A percentile compares a stretch with the other conserved stretches of the same genome.
Evolutionary conservation across 2,329 filamentous ascomycete genomes (phyloP).

Genomic region (Fusarium redolens): DNA sequence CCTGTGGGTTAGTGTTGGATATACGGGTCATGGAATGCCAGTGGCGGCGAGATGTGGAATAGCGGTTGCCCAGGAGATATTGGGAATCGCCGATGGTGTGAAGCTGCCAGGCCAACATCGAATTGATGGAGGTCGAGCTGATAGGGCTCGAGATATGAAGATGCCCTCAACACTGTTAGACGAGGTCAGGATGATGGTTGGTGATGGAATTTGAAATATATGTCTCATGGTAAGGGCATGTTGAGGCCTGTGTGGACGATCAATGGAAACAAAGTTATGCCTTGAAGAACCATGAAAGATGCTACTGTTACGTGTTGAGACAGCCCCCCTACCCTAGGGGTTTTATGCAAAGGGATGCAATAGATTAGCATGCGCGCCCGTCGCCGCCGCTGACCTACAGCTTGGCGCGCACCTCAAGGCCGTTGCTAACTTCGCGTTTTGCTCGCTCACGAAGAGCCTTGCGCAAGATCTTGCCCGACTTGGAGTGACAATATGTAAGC

Average conservation of each 20-base stretch:
- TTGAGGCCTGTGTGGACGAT: not conserved
- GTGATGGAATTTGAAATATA: conserved; percentile 4
- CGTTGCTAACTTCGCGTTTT: conserved; percentile 61
- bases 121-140: conserved; percentile 50
- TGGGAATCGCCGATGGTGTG: conserved; percentile 53
- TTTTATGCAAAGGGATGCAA: conserved; percentile 6
- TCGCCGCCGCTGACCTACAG: conserved; percentile 43
- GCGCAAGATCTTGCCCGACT: conserved; percentile 76
- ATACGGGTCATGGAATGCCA: conserved; percentile 83
- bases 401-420: conserved; percentile 47
- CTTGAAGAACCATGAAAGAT: not conserved
- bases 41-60: conserved; percentile 75
- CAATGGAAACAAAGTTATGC: not conserved
- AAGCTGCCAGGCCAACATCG: conserved; percentile 58
- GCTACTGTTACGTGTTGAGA: not conserved
- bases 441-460: conserved; percentile 69
- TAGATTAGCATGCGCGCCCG: conserved; percentile 40
- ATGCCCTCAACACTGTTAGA: conserved; percentile 43
- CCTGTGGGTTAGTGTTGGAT: conserved; percentile 73
- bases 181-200: conserved; percentile 41
- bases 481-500: conserved; percentile 18
- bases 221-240: not conserved
- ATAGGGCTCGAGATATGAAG: conserved; percentile 32
- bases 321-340: not conserved
- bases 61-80: conserved; percentile 70